Conservation (phyloP, 768 basidiomycete species). For the Strobilomyces confusus region DNA sequence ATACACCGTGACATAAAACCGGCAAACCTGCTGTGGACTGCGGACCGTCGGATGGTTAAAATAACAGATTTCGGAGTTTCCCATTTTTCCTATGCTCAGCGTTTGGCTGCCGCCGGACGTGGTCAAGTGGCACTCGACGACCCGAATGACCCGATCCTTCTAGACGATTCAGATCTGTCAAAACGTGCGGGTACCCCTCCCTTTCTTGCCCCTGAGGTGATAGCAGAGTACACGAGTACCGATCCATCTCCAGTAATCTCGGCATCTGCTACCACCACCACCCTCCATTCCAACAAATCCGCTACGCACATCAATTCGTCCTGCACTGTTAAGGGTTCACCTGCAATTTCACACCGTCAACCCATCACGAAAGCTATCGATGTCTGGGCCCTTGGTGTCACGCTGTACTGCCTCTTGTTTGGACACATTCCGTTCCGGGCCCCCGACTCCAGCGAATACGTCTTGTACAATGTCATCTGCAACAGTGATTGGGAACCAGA, state of each 20-base stretch:
- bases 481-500: conserved; percentile 69
- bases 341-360: conserved; percentile 31
- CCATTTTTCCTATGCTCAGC: conserved; percentile 89
- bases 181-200: conserved; percentile 94
- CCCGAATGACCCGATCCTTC: conserved; percentile 57
- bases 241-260: conserved; percentile 32
- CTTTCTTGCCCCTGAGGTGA: conserved; percentile 94
- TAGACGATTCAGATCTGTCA: conserved; percentile 83
- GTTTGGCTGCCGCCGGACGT: conserved; percentile 59
- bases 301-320: conserved; percentile 29
- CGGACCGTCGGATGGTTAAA: conserved; percentile 85
- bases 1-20: conserved; percentile 99
- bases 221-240: conserved; percentile 56
- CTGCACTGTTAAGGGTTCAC: conserved; percentile 27
- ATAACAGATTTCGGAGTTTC: conserved; percentile 99
- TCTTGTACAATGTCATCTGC: conserved; percentile 76
- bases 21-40: conserved; percentile 90
- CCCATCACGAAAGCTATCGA: conserved; percentile 92
- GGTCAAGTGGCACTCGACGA: conserved; percentile 36
- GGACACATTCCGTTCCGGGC: conserved; percentile 77
- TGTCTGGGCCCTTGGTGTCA: conserved; percentile 96
- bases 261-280: conserved; percentile 30
- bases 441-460: conserved; percentile 58
- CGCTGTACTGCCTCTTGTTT: conserved; percentile 90
- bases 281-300: conserved; percentile 27